Percentiles rank a stretch among this genome's conserved stretches.
Evolutionary conservation across 345 rosid species (phyloP).

Genomic region (Euphorbia tirucalli): DNA sequence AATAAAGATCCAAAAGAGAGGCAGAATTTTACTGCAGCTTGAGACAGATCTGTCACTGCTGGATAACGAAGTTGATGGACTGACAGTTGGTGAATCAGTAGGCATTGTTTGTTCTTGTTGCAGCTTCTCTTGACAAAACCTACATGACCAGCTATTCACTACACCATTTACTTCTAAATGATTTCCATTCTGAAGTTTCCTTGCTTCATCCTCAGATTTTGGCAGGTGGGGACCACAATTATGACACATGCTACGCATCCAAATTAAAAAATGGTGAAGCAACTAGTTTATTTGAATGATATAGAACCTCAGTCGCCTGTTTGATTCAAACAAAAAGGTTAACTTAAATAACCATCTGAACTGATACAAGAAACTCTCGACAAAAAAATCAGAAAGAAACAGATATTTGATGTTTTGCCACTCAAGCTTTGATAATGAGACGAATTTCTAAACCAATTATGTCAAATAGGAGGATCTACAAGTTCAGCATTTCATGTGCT

Average conservation of each 20-base stretch:
- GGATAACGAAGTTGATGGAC: constrained; percentile 59
- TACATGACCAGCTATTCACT: constrained; percentile 35
- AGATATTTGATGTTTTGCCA: neutral
- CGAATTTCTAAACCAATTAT: neutral
- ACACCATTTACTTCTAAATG: constrained; percentile 32
- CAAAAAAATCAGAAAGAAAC: neutral
- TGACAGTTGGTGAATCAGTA: constrained; percentile 42
- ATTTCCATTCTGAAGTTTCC: constrained; percentile 30
- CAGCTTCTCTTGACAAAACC: constrained; percentile 52
- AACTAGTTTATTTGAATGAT: neutral
- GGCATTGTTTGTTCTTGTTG: constrained; percentile 26
- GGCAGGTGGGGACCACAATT: constrained; percentile 40
- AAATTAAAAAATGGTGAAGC: neutral
- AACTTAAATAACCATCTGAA: neutral
- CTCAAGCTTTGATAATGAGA: neutral
- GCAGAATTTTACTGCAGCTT: constrained; percentile 51
- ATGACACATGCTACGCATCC: constrained; percentile 30
- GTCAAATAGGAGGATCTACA: neutral
- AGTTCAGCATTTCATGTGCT: neutral
- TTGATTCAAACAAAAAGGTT: constrained; percentile 3
- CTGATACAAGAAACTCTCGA: too few relatives aligned
- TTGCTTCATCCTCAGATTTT: constrained; percentile 28
- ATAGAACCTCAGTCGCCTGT: constrained; percentile 8
- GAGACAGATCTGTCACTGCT: constrained; percentile 62
- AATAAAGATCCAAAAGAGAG: neutral